These are phyloP conservation scores for Borovskyia barvae DNA, from an alignment of 208 protist species.

Conservation along the genomic window DNA sequence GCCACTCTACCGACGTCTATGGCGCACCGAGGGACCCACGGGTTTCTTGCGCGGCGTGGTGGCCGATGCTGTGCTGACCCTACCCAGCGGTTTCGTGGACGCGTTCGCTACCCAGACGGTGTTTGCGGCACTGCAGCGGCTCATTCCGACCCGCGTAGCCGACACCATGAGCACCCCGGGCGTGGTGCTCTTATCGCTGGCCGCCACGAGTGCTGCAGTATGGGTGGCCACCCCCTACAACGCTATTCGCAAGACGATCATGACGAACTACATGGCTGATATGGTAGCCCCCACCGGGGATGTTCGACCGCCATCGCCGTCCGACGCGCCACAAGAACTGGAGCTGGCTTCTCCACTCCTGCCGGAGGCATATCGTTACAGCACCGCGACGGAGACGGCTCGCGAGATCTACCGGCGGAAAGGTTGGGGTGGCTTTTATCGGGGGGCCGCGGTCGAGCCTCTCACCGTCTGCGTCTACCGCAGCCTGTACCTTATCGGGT, in stretches of 20 bases:
- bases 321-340: not conserved
- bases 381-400: conserved; percentile 46
- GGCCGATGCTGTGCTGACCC: conserved; percentile 54
- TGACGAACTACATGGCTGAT: conserved; percentile 81
- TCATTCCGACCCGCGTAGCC: conserved; percentile 37
- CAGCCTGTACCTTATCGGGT: conserved; percentile 47
- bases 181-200: conserved; percentile 50
- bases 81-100: conserved; percentile 57
- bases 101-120: conserved; percentile 48
- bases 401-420: conserved; percentile 42
- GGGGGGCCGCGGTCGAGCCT: conserved; percentile 54
- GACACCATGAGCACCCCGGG: conserved; percentile 38
- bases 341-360: not conserved
- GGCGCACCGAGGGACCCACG: conserved; percentile 47
- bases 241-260: conserved; percentile 63
- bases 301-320: not conserved
- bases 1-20: conserved; percentile 47
- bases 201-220: conserved; percentile 45
- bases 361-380: conserved; percentile 67
- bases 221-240: conserved; percentile 71
- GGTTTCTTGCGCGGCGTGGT: conserved; percentile 69
- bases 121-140: conserved; percentile 34
- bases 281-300: conserved; percentile 40
- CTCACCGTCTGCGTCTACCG: conserved; percentile 68
- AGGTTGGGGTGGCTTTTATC: conserved; percentile 76